Evolutionary conservation across 805 yeast genomes (phyloP).

Genomic region (Candida montana): DNA sequence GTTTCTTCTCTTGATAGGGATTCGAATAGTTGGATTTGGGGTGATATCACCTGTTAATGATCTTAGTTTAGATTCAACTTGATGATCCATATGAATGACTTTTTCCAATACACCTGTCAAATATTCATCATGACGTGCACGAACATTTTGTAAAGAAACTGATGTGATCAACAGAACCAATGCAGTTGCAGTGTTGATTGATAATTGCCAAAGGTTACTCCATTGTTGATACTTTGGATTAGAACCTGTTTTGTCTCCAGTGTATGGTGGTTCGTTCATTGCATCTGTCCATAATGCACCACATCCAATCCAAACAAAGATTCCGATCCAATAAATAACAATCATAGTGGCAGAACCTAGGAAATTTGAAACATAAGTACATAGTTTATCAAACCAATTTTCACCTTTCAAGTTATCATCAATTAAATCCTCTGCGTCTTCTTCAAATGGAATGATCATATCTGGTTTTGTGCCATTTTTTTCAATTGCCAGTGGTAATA

Average conservation of each 20-base stretch:
- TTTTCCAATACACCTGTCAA: slow-evolving; percentile 1
- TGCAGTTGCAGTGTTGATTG: slow-evolving; percentile 7
- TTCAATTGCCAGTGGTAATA: neutral
- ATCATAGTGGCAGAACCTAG: slow-evolving; percentile 7
- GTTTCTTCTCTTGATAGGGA: slow-evolving; percentile 1
- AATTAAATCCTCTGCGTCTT: neutral
- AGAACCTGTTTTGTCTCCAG: slow-evolving; percentile 7
- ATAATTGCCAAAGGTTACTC: slow-evolving; percentile 9
- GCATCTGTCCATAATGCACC: slow-evolving; percentile 10
- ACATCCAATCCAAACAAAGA: slow-evolving; percentile 11
- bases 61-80: slow-evolving; percentile 5
- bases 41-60: neutral
- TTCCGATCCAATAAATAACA: slow-evolving; percentile 8
- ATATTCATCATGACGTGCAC: slow-evolving; percentile 9
- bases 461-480: neutral
- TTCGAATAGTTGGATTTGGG: slow-evolving; percentile 3
- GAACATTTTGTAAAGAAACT: slow-evolving; percentile 8
- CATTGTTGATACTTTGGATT: slow-evolving; percentile 8
- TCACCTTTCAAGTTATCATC: slow-evolving; percentile 1
- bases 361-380: slow-evolving; percentile 3
- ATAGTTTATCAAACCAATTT: slow-evolving; percentile 6
- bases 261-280: slow-evolving; percentile 7
- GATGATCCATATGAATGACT: slow-evolving; percentile 3
- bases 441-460: neutral
- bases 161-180: slow-evolving; percentile 6